These are phyloP conservation scores for Datisca glomerata DNA, from an alignment of 306 rosid genomes.

Conservation along the genomic window DNA sequence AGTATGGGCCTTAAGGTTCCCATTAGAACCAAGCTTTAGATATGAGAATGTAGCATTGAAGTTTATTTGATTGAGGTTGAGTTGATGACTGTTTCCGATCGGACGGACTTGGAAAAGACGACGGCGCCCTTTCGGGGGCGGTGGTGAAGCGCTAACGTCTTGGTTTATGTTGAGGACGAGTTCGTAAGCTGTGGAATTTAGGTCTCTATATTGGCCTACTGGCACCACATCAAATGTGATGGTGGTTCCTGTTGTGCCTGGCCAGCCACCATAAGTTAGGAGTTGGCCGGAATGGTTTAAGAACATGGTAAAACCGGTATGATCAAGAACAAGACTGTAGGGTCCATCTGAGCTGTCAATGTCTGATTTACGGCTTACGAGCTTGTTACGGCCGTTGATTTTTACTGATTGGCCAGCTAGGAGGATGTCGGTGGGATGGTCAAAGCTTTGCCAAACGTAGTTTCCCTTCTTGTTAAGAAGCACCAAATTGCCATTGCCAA, in stretches of 20 bases:
- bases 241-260: neutral
- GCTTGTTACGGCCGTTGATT: constrained; percentile 8
- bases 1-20: constrained; percentile 20
- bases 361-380: constrained; percentile 20
- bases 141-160: neutral
- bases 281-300: constrained; percentile 15
- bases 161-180: constrained; percentile 7
- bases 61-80: constrained; percentile 14
- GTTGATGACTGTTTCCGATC: neutral
- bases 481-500: constrained; percentile 16
- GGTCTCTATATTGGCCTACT: too few relatives aligned
- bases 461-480: constrained; percentile 17
- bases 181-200: constrained; percentile 13
- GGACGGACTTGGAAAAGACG: constrained; percentile 20
- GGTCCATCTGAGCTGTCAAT: constrained; percentile 19
- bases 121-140: neutral
- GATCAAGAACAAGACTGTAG: constrained; percentile 14
- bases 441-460: constrained; percentile 28
- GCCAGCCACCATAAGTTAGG: constrained; percentile 24
- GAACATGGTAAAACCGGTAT: constrained; percentile 15
- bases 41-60: constrained; percentile 20
- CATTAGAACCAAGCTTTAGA: constrained; percentile 19
- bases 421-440: constrained; percentile 19
- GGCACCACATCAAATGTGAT: constrained; percentile 9
- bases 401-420: constrained; percentile 15